Evolutionary conservation across 345 rosid genomes (phyloP), one percentile per base, ranked within the genome.

Genomic region (Trapa incisa): DNA sequence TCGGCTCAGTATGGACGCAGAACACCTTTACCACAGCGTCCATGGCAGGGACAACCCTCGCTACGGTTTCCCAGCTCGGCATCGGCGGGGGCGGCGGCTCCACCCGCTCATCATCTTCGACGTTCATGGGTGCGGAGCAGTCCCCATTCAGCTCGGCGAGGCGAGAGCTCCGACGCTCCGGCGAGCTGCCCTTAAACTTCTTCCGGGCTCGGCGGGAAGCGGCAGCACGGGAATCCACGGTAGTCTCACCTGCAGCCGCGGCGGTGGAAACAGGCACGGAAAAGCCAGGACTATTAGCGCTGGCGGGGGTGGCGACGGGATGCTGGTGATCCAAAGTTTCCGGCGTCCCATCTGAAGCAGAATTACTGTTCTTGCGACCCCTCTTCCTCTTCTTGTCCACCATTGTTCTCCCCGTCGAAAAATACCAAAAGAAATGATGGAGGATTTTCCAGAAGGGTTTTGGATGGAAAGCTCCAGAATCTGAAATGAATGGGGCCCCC

Each of bases 21-120:
- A 92, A 89, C 43, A 92, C 93, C 73, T 92, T 92, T 47, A 92
- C 98, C 7, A 89, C 98, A 36, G 98, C 87, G 50, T 91, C 96
- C 97, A 91, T 91, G 3, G 89, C 80, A 15, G 92, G 92, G 9
- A 84, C 81, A 41, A 81, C 96, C 72, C 86, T 87, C 64, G 76
- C 86, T 5, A 83, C 92, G 63, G 75, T 79, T 69, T 88, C 97
- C 87, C 96, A 88, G 70, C 82, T 79, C 9, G 81, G 83, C 47
- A 74, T 72, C 10, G 84, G 85, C 69, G 65, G 63, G 22, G 69
- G 47, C 4, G 69, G 54, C 36, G 75, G 71, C 71, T 71, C 75
- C 39, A 62, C 52, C 45, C 72, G 71, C 9, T 69, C 71, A 35
- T 57, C 77, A 71, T 42, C 70, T 71, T n/a, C n/a, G 67, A 47